These are phyloP conservation scores for Raphanus hybrid DNA, from an alignment of 441 rosid genomes.

Conservation along the genomic window DNA sequence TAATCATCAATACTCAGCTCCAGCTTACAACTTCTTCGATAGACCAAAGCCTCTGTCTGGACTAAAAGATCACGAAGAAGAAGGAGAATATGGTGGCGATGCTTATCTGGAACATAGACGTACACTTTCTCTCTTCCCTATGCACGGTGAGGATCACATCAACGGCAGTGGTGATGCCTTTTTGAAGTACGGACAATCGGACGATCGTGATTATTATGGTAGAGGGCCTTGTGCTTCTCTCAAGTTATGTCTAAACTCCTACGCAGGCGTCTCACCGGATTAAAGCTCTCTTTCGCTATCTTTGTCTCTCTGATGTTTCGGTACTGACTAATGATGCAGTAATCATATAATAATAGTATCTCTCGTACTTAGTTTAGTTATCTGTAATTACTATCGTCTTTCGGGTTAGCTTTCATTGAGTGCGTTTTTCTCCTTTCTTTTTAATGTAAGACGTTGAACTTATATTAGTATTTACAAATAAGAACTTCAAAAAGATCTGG, in stretches of 20 bases:
- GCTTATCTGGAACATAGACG: slow-evolving; percentile 54
- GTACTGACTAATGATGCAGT: slow-evolving; percentile 27
- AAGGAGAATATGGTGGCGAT: slow-evolving; percentile 40
- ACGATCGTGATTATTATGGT: slow-evolving; percentile 35
- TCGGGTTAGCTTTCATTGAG: slow-evolving; percentile 7
- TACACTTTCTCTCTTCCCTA: slow-evolving; percentile 91
- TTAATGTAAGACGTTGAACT: not conserved
- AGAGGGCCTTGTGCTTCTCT: slow-evolving; percentile 60
- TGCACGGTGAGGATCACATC: slow-evolving; percentile 66
- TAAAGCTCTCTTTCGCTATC: slow-evolving; percentile 9
- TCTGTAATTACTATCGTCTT: slow-evolving; percentile 12
- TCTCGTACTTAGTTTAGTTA: slow-evolving; percentile 11
- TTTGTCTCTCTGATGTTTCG: slow-evolving; percentile 31
- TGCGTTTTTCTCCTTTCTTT: not conserved
- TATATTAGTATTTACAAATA: no score
- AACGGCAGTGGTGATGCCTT: slow-evolving; percentile 38
- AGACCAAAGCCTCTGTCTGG: slow-evolving; percentile 46
- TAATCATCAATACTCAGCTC: slow-evolving; percentile 43
- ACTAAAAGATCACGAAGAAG: slow-evolving; percentile 41
- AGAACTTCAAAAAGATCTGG: no score
- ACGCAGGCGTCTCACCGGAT: slow-evolving; percentile 50
- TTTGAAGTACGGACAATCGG: slow-evolving; percentile 44
- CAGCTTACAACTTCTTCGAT: slow-evolving; percentile 51
- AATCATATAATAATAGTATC: slow-evolving; percentile 3
- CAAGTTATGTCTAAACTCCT: slow-evolving; percentile 81